Evolutionary conservation across 2,329 filamentous ascomycete genomes (phyloP).

Genomic region (Rasamsonia emersonii): DNA sequence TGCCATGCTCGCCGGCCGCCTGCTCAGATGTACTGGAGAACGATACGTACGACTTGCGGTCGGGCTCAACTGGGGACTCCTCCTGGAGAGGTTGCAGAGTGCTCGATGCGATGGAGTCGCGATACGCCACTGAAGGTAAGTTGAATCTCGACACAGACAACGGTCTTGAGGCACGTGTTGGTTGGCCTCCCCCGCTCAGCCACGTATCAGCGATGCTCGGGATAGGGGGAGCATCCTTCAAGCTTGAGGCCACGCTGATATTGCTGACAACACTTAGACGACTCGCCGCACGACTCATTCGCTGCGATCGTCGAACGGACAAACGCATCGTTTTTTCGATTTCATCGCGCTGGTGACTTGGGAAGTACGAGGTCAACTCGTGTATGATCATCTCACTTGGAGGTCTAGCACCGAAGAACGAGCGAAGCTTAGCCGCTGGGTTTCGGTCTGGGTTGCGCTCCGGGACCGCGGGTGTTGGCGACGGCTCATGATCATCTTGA

Average conservation of each 20-base stretch:
- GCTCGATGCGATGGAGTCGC: slow-evolving; percentile 83
- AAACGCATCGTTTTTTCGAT: slow-evolving; percentile 93
- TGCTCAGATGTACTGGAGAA: slow-evolving; percentile 52
- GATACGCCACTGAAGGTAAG: slow-evolving; percentile 55
- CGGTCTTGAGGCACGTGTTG: slow-evolving; percentile 44
- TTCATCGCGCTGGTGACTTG: slow-evolving; percentile 84
- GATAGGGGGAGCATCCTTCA: slow-evolving; percentile 88
- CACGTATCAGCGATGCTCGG: slow-evolving; percentile 93
- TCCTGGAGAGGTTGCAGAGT: slow-evolving; percentile 85
- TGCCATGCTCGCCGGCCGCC: slow-evolving; percentile 64
- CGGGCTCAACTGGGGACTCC: slow-evolving; percentile 69
- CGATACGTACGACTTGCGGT: slow-evolving; percentile 93
- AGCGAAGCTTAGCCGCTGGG: slow-evolving; percentile 34
- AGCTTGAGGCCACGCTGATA: slow-evolving; percentile 81
- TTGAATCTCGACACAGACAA: slow-evolving; percentile 53
- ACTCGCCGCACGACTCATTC: slow-evolving; percentile 85
- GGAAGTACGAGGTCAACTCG: slow-evolving; percentile 94
- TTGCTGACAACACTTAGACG: slow-evolving; percentile 91
- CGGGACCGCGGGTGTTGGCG: slow-evolving; percentile 9
- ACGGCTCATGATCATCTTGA: slow-evolving; percentile 20
- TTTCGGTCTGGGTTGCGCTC: slow-evolving; percentile 22
- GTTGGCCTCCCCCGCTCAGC: slow-evolving; percentile 56
- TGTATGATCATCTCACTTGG: slow-evolving; percentile 97
- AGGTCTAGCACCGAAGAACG: slow-evolving; percentile 82
- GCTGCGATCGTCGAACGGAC: slow-evolving; percentile 81